A percentile compares a stretch with the other conserved stretches of the same genome.
These are phyloP conservation scores for Spiraea crenata DNA, from an alignment of 331 rosid species.

Conservation along the genomic window DNA sequence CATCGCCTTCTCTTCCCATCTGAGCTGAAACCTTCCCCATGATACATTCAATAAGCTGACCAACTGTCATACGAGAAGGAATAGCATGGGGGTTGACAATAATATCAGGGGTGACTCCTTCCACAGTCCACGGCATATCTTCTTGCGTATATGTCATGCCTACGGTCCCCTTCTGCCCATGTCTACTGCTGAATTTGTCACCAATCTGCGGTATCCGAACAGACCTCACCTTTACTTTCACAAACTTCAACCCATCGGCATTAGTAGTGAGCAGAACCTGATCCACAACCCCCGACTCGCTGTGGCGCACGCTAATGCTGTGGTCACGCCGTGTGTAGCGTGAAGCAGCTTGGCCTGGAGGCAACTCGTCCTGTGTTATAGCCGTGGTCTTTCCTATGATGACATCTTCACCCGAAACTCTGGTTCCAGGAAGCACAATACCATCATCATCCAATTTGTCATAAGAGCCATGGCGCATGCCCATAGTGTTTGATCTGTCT, in stretches of 20 bases:
- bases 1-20: slow-evolving; percentile 99
- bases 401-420: slow-evolving; percentile 99
- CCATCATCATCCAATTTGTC: slow-evolving; percentile 99
- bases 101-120: slow-evolving; percentile 97
- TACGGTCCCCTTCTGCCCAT: slow-evolving; percentile 96
- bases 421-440: slow-evolving; percentile 95
- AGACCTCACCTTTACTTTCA: slow-evolving; percentile 94
- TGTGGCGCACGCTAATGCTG: slow-evolving; percentile 93
- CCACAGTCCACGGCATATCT: slow-evolving; percentile 99
- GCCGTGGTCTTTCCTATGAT: slow-evolving; percentile 98
- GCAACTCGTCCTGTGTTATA: slow-evolving; percentile 69
- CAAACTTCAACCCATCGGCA: slow-evolving; percentile 98
- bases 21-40: slow-evolving; percentile 99
- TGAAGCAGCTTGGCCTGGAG: slow-evolving; percentile 71
- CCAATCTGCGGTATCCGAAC: slow-evolving; percentile 99
- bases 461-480: slow-evolving; percentile 98
- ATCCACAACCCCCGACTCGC: slow-evolving; percentile 97
- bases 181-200: slow-evolving; percentile 96
- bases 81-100: slow-evolving; percentile 98
- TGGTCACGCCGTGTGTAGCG: slow-evolving; percentile 95
- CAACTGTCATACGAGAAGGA: slow-evolving; percentile 99
- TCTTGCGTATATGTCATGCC: slow-evolving; percentile 99
- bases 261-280: slow-evolving; percentile 95
- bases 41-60: slow-evolving; percentile 98
- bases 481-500: slow-evolving; percentile 89